A percentile compares a stretch with the other conserved stretches of the same genome.
These are phyloP conservation scores for Avena insularis DNA, from an alignment of 176 grass and related monocot genomes.

Conservation along the genomic window DNA sequence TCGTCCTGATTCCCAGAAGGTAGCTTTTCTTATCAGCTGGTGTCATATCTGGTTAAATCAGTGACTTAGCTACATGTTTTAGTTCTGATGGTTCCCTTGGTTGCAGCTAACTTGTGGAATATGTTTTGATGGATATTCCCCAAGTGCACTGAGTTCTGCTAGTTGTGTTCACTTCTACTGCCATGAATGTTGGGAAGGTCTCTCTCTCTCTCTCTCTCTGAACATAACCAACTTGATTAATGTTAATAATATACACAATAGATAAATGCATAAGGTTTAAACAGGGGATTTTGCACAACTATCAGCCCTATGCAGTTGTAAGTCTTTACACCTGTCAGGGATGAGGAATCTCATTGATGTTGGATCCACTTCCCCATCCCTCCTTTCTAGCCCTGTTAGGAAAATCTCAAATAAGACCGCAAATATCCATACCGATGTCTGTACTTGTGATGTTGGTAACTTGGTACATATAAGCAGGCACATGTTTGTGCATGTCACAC, in stretches of 20 bases:
- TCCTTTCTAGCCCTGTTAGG: background rate
- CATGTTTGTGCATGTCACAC: background rate
- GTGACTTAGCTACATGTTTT: conserved; percentile 26
- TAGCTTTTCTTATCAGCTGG: conserved; percentile 18
- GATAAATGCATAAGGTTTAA: conserved; percentile 5
- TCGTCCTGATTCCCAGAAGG: conserved; percentile 8
- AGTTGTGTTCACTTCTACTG: conserved; percentile 87
- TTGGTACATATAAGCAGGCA: background rate
- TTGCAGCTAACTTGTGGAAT: conserved; percentile 95
- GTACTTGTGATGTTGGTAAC: background rate
- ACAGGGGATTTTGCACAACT: background rate
- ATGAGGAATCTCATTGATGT: conserved; percentile 22
- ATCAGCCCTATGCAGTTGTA: background rate
- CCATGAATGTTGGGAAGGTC: conserved; percentile 78
- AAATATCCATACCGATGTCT: background rate
- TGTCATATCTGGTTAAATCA: conserved; percentile 19
- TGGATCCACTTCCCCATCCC: background rate
- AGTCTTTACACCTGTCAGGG: background rate
- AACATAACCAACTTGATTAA: conserved; percentile 2
- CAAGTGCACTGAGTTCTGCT: conserved; percentile 59
- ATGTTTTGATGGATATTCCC: conserved; percentile 84
- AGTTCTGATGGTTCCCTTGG: conserved; percentile 50
- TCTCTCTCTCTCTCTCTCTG: background rate
- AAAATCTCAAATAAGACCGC: background rate
- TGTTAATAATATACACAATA: conserved; percentile 15